phyloP scores from a whole-genome alignment of 1,284 basidiomycete species.

The Fomitopsis betulina region DNA sequence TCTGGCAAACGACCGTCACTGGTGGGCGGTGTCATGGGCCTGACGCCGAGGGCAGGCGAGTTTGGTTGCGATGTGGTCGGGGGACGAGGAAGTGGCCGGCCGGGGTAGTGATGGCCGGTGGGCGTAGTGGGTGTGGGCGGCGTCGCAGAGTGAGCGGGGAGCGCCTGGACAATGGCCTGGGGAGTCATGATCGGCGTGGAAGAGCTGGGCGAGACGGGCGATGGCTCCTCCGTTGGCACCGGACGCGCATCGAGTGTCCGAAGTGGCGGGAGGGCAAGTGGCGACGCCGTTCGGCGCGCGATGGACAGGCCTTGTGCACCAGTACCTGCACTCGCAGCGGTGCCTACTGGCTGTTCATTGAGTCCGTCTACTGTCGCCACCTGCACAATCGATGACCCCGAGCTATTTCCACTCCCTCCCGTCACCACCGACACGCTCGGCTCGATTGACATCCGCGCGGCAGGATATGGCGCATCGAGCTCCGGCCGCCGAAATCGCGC shows the following conservation, averaged over 20 bases:
- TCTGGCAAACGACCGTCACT: neutral
- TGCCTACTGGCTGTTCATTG: too few species aligned
- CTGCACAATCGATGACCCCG: neutral
- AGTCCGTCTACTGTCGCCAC: too few species aligned
- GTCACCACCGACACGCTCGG: neutral
- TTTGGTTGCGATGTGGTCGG: slow-evolving; percentile 10
- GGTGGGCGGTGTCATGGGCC: neutral
- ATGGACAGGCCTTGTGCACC: neutral
- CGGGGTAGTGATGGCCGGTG: slow-evolving; percentile 26
- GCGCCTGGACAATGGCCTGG: neutral
- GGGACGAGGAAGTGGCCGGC: slow-evolving; percentile 29
- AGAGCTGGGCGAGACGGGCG: neutral
- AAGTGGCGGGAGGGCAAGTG: neutral
- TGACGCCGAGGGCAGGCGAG: slow-evolving; percentile 3
- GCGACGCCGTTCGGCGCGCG: neutral
- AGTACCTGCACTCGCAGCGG: neutral
- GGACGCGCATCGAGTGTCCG: neutral
- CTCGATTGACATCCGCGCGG: neutral
- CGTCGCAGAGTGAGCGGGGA: slow-evolving; percentile 3
- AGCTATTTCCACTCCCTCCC: neutral
- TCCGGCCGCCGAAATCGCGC: neutral
- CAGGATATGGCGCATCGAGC: neutral
- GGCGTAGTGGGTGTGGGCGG: slow-evolving; percentile 23
- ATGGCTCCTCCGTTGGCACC: neutral
- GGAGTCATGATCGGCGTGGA: neutral